Evolutionary conservation across 2,329 filamentous ascomycete species (phyloP), one percentile per base, ranked within the genome.

Genomic region (Fusarium buxicola): DNA sequence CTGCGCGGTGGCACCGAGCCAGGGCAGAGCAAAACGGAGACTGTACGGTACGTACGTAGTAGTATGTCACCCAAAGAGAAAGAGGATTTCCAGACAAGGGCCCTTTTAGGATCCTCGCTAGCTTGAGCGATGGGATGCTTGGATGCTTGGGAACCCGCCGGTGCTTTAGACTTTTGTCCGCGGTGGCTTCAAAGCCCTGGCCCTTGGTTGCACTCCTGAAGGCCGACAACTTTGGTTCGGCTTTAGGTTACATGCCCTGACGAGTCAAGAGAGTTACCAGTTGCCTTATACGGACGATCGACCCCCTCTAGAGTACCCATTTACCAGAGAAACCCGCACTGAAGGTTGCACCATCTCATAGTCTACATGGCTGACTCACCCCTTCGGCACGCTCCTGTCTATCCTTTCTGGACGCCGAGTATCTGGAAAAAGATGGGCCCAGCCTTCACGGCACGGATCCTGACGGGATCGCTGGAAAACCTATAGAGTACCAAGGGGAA

Each of bases 231-330:
- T 52, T 55, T 44, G 38, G 30, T 31, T 36, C 32, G 48, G 9
- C 31, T 28, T 13, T 46, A 41, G 38, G 35, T 58, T 45, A 35
- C 47, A 38, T 62, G 30, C 34, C 31, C 34, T 27, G 54, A 34
- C 44, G 61, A 65, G 62, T 65, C 62, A 65, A 65, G 61, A 62
- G 32, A 54, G 36, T 39, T 58, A 36, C 40, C 24, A 43, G 55
- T 65, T 62, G 38, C 39, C 45, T 21, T 34, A 41, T 63, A 56
- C 25, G 47, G 30, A 56, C 49, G 24, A 56, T 62, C 10, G 25
- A 40, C 44, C 38, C 16, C 13, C 48, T 36, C 16, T 16, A 47
- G 25, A 49, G 43, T 35, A 36, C 41, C 24, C 38, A 59, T 36
- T 59, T 52, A 48, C 49, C 45, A 48, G 49, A 63, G 30, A 40